Evolutionary conservation across 371 early-diverging fungal genomes (phyloP).

Genomic region (Lichtheimia hyalospora): DNA sequence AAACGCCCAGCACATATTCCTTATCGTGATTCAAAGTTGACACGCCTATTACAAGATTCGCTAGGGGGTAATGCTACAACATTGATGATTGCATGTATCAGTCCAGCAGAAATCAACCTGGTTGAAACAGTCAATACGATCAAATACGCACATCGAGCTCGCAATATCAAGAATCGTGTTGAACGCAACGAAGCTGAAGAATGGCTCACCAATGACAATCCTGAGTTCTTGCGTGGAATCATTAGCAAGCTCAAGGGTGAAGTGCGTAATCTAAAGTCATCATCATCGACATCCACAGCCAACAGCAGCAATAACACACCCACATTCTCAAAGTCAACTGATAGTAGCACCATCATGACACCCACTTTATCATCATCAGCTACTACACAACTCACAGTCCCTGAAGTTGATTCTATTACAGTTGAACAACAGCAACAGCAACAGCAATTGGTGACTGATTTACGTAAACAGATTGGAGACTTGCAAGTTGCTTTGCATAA

Average conservation of each 20-base stretch:
- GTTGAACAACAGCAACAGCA: too few relatives aligned
- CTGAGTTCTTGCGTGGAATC: constrained; percentile 55
- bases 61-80: constrained; percentile 93
- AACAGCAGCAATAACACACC: constrained; percentile 2
- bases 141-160: constrained; percentile 88
- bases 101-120: constrained; percentile 76
- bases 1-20: constrained; percentile 75
- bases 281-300: constrained; percentile 6
- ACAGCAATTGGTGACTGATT: constrained; percentile 15
- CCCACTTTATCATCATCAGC: constrained; percentile 18
- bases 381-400: constrained; percentile 19
- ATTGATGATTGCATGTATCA: constrained; percentile 93
- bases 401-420: constrained; percentile 13
- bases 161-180: constrained; percentile 83
- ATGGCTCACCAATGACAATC: constrained; percentile 59
- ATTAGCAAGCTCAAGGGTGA: constrained; percentile 59
- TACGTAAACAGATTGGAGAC: constrained; percentile 20
- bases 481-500: constrained; percentile 4
- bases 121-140: constrained; percentile 92
- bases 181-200: constrained; percentile 71
- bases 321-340: not conserved
- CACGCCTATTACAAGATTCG: constrained; percentile 94
- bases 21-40: constrained; percentile 98
- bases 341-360: not conserved
- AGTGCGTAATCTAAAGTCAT: constrained; percentile 44